Conservation (phyloP, 805 yeast species). For the Naumovozyma castellii region DNA sequence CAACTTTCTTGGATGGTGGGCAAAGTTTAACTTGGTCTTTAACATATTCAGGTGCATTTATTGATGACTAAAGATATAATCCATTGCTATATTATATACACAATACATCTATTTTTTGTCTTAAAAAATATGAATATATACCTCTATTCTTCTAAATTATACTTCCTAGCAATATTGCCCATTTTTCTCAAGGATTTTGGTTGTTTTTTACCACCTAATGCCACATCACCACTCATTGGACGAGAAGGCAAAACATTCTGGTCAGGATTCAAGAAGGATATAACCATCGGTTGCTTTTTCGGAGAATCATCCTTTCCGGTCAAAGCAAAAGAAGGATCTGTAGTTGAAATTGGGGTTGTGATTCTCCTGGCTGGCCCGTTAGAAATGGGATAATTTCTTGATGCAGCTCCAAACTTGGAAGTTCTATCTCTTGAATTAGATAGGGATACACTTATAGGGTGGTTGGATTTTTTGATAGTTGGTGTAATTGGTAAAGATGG, state of each 20-base stretch:
- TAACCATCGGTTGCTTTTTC: background rate
- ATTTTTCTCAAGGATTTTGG: slow-evolving; percentile 25
- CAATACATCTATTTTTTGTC: background rate
- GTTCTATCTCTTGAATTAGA: no score
- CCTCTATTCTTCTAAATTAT: slow-evolving; percentile 11
- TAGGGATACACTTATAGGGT: no score
- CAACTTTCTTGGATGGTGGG: slow-evolving; percentile 64
- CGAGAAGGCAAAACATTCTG: background rate
- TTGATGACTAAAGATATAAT: slow-evolving; percentile 1
- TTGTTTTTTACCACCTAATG: slow-evolving; percentile 2
- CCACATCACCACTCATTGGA: background rate
- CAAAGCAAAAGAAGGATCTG: background rate
- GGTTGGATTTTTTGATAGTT: no score
- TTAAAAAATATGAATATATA: background rate
- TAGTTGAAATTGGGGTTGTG: no score
- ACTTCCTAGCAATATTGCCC: slow-evolving; percentile 21
- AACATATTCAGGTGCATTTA: slow-evolving; percentile 48
- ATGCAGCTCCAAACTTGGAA: no score
- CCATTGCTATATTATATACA: background rate
- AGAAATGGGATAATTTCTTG: no score
- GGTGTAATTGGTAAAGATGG: no score
- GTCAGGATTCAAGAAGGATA: background rate
- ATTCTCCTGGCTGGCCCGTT: no score
- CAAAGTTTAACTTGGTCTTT: slow-evolving; percentile 83
- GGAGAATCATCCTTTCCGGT: background rate